phyloP scores from a whole-genome alignment of 1,284 basidiomycete genomes.

The Austropuccinia psidii region DNA sequence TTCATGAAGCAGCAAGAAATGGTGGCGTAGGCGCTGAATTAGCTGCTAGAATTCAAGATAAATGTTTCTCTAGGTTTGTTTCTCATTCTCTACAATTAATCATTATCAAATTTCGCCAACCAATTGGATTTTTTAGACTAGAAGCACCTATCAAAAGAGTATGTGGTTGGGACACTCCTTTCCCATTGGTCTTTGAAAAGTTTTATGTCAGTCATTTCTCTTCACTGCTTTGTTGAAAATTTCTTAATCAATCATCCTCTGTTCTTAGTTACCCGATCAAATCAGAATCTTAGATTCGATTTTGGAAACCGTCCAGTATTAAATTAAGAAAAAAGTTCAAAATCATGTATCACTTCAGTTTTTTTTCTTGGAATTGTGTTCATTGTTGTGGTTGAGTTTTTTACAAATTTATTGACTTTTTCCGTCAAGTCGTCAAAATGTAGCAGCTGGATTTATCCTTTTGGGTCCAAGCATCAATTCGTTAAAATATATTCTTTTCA shows the following conservation, averaged over 20 bases:
- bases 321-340: background rate
- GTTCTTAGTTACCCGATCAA: constrained; percentile 22
- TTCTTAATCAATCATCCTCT: background rate
- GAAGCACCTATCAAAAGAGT: constrained; percentile 79
- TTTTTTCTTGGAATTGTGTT: no score
- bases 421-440: no score
- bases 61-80: constrained; percentile 64
- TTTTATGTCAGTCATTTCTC: constrained; percentile 58
- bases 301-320: constrained; percentile 17
- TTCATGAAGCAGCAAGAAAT: constrained; percentile 79
- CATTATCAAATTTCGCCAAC: background rate
- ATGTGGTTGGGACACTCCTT: constrained; percentile 74
- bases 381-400: no score
- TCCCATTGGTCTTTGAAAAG: constrained; percentile 74
- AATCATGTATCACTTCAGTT: no score
- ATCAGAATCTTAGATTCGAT: constrained; percentile 30
- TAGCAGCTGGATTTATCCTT: no score
- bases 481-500: no score
- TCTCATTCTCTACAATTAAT: background rate
- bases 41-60: constrained; percentile 71
- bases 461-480: no score
- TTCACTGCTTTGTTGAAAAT: background rate
- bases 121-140: constrained; percentile 47
- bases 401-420: no score
- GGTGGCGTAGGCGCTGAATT: constrained; percentile 81